Evolutionary conservation across 495 filamentous ascomycete genomes (phyloP), one percentile per base, ranked within the genome.

Genomic region (Lasiosphaeria hispida): DNA sequence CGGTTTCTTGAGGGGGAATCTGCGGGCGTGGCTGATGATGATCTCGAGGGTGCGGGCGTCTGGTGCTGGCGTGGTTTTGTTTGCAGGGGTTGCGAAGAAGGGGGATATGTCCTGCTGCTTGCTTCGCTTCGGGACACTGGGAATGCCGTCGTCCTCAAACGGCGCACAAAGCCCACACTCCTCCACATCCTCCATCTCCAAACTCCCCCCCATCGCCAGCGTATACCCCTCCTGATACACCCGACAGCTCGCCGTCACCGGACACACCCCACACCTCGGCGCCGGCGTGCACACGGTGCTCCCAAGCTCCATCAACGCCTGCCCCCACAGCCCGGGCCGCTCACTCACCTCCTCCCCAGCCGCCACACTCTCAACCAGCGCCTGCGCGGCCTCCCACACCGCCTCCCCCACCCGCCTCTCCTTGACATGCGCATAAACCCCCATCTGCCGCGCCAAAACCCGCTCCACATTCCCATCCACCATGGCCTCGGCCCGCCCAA

Each of bases 401-500:
- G 64, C 1, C 30, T 74, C 75, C 17, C 72, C 60, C 15, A 74
- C 67, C 7, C 48, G 38, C 56, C 68, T 74, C 49, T 75, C 71
- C 53, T 78, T 77, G 6, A 73, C 71, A 58, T 78, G 72, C 15
- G 65, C 75, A 9, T 67, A 57, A 1, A 78, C 10, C 9, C 73
- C 77, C 55, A 78, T 49, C 57, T 77, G 75, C 17, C 77, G 60
- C 37, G 71, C 72, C 45, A 80, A 48, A 37, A 80, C 77, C 43
- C 77, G 60, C 33, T 77, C 49, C 17, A 80, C 76, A 57, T 80
- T 80, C 47, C 77, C 77, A 63, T 80, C 77, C 7, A 78, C 77
- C 74, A 80, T 73, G 0, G 77, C 65, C 45, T 63, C 72, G 11
- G 73, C 60, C 7, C 58, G 59, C 0, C 77, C 77, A 51, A 74